phyloP scores from a whole-genome alignment of 208 protist species.

The Wallacemonas rigidus region DNA sequence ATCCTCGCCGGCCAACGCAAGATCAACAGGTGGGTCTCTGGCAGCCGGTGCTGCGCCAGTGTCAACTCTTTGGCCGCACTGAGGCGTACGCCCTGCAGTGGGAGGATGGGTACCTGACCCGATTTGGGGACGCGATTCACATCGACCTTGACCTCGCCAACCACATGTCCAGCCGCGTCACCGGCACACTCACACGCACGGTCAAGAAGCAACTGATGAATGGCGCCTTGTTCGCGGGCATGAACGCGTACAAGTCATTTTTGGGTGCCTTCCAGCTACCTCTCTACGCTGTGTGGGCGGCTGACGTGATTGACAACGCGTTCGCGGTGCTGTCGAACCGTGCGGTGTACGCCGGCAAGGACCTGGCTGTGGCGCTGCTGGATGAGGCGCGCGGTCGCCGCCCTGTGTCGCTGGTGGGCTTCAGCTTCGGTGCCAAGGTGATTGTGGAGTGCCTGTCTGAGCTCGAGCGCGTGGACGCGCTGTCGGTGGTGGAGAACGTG shows the following conservation, averaged over 20 bases:
- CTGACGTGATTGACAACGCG: conserved; percentile 85
- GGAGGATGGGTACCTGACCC: conserved; percentile 70
- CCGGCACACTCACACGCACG: conserved; percentile 35
- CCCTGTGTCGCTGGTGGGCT: conserved; percentile 87
- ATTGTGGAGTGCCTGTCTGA: conserved; percentile 82
- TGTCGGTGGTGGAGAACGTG: conserved; percentile 83
- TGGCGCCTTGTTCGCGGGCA: conserved; percentile 64
- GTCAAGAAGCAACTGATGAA: conserved; percentile 58
- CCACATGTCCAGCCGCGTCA: conserved; percentile 32
- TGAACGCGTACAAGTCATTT: conserved; percentile 69
- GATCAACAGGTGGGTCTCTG: conserved; percentile 87
- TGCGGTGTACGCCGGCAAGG: conserved; percentile 69
- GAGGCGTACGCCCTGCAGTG: conserved; percentile 80
- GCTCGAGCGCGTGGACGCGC: conserved; percentile 56
- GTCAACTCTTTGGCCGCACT: conserved; percentile 35
- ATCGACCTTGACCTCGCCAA: conserved; percentile 56
- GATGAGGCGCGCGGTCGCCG: conserved; percentile 62
- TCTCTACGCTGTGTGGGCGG: conserved; percentile 75
- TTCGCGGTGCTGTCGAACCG: conserved; percentile 77
- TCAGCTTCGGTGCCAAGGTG: conserved; percentile 82
- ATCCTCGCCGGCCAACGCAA: conserved; percentile 59
- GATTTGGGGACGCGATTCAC: conserved; percentile 70
- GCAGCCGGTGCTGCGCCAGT: conserved; percentile 49
- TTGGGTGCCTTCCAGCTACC: conserved; percentile 70
- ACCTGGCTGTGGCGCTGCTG: conserved; percentile 76